Conservation (phyloP, 2,329 filamentous ascomycete species). For the Pseudocercospora ulei region DNA sequence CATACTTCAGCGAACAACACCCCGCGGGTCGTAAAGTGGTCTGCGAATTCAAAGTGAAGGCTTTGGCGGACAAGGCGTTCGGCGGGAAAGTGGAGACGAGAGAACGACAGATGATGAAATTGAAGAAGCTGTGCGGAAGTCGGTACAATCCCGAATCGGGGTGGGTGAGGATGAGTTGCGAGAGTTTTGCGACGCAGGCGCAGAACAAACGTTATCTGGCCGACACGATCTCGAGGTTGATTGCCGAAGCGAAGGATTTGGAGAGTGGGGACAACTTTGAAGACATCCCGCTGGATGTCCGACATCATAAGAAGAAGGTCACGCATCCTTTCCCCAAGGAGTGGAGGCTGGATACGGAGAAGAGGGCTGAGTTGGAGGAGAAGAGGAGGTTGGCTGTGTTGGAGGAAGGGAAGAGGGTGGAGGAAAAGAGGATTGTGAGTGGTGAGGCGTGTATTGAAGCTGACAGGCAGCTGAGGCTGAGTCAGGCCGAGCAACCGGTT, state of each 20-base stretch:
- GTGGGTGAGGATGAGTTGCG: conserved; percentile 79
- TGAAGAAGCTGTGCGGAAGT: conserved; percentile 75
- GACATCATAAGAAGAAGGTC: conserved; percentile 65
- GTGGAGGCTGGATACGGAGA: conserved; percentile 69
- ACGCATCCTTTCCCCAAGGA: conserved; percentile 65
- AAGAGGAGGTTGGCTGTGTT: conserved; percentile 46
- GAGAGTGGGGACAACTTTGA: conserved; percentile 62
- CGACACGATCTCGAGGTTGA: conserved; percentile 62
- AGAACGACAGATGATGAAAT: conserved; percentile 60
- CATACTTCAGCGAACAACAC: conserved; percentile 88
- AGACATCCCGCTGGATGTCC: conserved; percentile 79
- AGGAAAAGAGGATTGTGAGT: conserved; percentile 40
- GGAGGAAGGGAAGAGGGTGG: conserved; percentile 47
- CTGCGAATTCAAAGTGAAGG: conserved; percentile 69
- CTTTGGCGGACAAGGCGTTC: conserved; percentile 35
- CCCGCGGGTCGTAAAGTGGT: conserved; percentile 90
- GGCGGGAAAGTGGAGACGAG: conserved; percentile 54
- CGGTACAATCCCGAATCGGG: conserved; percentile 81
- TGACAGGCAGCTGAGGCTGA: conserved; percentile 24
- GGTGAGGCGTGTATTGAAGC: conserved; percentile 28
- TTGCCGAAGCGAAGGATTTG: conserved; percentile 63
- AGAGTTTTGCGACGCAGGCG: conserved; percentile 69
- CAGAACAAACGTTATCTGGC: conserved; percentile 96
- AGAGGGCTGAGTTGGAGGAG: conserved; percentile 55
- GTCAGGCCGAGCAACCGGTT: conserved; percentile 27